Evolutionary conservation across 2,329 filamentous ascomycete genomes (phyloP).

Genomic region (Talaromyces sp.): DNA sequence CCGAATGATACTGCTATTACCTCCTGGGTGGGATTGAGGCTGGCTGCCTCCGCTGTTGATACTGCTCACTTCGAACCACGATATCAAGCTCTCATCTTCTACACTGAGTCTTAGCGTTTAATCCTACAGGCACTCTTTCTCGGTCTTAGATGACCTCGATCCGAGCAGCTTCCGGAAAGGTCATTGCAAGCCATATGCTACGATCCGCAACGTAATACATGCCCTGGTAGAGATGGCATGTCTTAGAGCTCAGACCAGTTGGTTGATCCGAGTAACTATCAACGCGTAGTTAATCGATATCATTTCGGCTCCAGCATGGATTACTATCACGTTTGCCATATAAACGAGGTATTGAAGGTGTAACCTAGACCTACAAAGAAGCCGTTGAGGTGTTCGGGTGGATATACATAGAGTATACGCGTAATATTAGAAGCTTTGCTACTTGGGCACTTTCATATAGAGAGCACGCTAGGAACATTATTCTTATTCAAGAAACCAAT

Average conservation of each 20-base stretch:
- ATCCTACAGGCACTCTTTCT: neutral
- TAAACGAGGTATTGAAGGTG: neutral
- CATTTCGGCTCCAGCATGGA: neutral
- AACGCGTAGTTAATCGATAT: neutral
- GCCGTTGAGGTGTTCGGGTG: no score
- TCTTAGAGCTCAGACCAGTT: neutral
- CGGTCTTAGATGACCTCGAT: neutral
- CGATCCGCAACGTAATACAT: neutral
- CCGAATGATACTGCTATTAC: neutral
- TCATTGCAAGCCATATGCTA: neutral
- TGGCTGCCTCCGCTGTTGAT: neutral
- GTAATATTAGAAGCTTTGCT: neutral
- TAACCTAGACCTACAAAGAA: no score
- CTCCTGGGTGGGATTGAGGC: neutral
- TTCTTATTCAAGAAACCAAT: neutral
- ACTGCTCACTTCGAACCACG: neutral
- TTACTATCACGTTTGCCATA: neutral
- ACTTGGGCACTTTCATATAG: neutral
- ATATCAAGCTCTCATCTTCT: neutral
- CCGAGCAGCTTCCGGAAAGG: neutral
- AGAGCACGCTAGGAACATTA: neutral
- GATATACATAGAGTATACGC: no score
- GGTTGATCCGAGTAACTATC: neutral
- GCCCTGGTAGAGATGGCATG: neutral
- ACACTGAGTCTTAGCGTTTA: neutral